Evolutionary conservation across 2,329 filamentous ascomycete species (phyloP), one percentile per base, ranked within the genome.

Genomic region (Scleromitrula shiraiana): DNA sequence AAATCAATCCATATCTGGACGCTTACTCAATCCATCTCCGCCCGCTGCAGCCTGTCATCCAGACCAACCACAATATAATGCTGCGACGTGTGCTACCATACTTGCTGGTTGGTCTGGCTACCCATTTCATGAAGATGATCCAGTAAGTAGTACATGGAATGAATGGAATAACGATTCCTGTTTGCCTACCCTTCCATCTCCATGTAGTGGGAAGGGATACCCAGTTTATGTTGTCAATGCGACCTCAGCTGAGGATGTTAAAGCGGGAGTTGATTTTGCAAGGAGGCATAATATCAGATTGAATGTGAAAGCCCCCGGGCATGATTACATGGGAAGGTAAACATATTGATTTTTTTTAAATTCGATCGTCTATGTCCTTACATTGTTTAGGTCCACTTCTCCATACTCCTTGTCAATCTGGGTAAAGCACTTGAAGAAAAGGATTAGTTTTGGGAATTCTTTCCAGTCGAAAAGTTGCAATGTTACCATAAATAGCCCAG

Each of bases 351-450:
- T 15, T 17, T 22, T 7, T n/a, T 23, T 30, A 20, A 12, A 20
- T 32, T 23, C 35, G 3, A 32, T 14, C n/a, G n/a, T 37, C 8
- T 23, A 6, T 19, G 17, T 24, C 2, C 15, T 40, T 29, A 40
- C n/a, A 17, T 29, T 7, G 19, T 63, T 68, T 8, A 56, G 51
- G 32, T 56, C 46, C 7, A 43, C 39, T 20, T 38, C 68, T 0
- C 67, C 68, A 0, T 74, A 76, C 1, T 70, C 74, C 0, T 62
- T 80, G 0, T 75, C 67, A 1, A 68, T 77, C 48, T 78, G 74
- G 76, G 69, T 67, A 0, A 74, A 74, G 40, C 60, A 75, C 50
- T 60, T 77, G 39, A 69, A 68, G 23, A 56, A 53, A 7, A 24
- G 12, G 58, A 68, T 2, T 23, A 55, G 0, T 64, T 67, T 26